phyloP scores from a whole-genome alignment of 1,139 yeast genomes.

The Geotrichum histeridarum region DNA sequence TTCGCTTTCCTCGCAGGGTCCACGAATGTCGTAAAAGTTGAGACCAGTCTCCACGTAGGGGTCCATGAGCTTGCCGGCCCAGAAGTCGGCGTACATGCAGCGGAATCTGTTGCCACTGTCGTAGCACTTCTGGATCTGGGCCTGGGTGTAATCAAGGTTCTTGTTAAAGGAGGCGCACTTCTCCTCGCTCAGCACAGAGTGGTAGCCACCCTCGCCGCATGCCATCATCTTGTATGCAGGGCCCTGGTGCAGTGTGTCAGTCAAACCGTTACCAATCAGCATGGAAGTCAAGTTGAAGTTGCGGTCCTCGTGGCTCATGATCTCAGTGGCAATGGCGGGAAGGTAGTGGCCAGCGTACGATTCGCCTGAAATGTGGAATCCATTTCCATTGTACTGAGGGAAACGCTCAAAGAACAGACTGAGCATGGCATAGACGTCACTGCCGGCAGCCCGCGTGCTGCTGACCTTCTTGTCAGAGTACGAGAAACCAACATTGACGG shows the following conservation, averaged over 20 bases:
- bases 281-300: slow-evolving; percentile 64
- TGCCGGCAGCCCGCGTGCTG: slow-evolving; percentile 66
- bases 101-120: slow-evolving; percentile 46
- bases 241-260: slow-evolving; percentile 68
- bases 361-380: slow-evolving; percentile 83
- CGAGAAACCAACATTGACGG: slow-evolving; percentile 89
- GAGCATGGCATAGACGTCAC: slow-evolving; percentile 72
- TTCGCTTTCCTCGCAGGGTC: slow-evolving; percentile 45
- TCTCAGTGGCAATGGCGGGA: slow-evolving; percentile 73
- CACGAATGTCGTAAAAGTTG: slow-evolving; percentile 66
- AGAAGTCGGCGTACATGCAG: slow-evolving; percentile 64
- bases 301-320: slow-evolving; percentile 56
- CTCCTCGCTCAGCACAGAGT: slow-evolving; percentile 56
- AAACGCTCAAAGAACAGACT: slow-evolving; percentile 72
- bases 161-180: slow-evolving; percentile 54
- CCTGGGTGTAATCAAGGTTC: slow-evolving; percentile 52
- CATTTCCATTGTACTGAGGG: slow-evolving; percentile 52
- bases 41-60: slow-evolving; percentile 57
- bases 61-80: slow-evolving; percentile 59
- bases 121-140: slow-evolving; percentile 51
- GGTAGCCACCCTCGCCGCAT: slow-evolving; percentile 76
- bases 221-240: slow-evolving; percentile 75
- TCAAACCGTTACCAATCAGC: slow-evolving; percentile 78
- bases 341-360: slow-evolving; percentile 86
- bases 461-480: slow-evolving; percentile 55